These are phyloP conservation scores for Rhizoctonia solani DNA, from an alignment of 1,284 basidiomycete species.

Conservation along the genomic window DNA sequence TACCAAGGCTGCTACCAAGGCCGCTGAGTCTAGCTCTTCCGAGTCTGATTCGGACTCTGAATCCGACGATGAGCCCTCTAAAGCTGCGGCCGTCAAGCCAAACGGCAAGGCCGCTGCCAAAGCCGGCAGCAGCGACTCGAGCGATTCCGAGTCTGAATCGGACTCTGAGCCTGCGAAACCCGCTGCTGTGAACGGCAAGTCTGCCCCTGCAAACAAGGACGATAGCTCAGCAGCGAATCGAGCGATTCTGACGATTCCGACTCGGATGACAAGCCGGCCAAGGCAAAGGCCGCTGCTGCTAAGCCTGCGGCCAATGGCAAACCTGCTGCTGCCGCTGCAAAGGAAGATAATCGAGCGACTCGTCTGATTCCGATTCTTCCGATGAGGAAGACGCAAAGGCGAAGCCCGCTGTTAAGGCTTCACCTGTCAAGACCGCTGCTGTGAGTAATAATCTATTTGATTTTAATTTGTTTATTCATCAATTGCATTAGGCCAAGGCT, in stretches of 20 bases:
- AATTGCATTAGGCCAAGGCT: slow-evolving; percentile 33
- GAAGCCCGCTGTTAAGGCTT: slow-evolving; percentile 41
- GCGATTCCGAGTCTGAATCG: slow-evolving; percentile 32
- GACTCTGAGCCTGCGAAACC: slow-evolving; percentile 39
- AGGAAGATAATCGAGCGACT: slow-evolving; percentile 35
- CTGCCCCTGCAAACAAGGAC: not conserved
- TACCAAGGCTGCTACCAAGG: slow-evolving; percentile 34
- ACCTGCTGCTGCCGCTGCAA: slow-evolving; percentile 38
- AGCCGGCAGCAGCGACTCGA: not conserved
- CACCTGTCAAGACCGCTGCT: slow-evolving; percentile 28
- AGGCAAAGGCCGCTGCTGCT: slow-evolving; percentile 10
- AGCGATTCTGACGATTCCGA: slow-evolving; percentile 33
- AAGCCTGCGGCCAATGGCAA: slow-evolving; percentile 30
- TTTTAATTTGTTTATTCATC: not conserved
- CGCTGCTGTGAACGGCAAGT: slow-evolving; percentile 31
- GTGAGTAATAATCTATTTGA: not conserved
- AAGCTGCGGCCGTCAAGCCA: slow-evolving; percentile 33
- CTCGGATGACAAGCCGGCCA: slow-evolving; percentile 16
- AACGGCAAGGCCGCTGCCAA: slow-evolving; percentile 33
- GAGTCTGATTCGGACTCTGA: slow-evolving; percentile 4
- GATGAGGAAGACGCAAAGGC: slow-evolving; percentile 40
- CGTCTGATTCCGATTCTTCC: slow-evolving; percentile 34
- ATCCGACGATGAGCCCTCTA: slow-evolving; percentile 42
- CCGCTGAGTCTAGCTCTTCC: slow-evolving; percentile 23
- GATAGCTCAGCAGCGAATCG: not conserved